Conservation (phyloP, 169 alveolate genomes). For the Cryptosporidium canis region DNA sequence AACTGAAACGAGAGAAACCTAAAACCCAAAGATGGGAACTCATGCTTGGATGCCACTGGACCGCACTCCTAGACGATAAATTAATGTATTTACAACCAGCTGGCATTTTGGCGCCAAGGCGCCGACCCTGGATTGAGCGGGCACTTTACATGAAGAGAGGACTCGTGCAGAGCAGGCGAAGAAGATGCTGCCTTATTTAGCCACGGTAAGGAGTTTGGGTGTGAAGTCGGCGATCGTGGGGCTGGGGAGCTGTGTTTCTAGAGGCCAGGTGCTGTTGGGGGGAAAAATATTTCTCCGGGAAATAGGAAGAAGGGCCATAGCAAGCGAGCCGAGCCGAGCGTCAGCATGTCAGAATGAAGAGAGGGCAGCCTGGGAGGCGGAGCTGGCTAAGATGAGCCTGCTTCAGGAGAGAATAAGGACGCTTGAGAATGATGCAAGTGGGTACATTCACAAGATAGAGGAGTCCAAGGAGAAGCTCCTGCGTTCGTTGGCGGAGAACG, state of each 20-base stretch:
- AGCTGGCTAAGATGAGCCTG: neutral
- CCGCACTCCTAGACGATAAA: neutral
- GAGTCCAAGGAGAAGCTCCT: slow-evolving; percentile 65
- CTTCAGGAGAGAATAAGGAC: slow-evolving; percentile 48
- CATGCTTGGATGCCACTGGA: too few species aligned
- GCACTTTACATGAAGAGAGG: neutral
- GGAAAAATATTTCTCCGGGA: neutral
- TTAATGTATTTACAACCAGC: neutral
- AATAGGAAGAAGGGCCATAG: neutral
- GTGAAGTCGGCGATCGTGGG: neutral
- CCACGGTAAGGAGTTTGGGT: neutral
- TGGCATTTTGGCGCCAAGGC: neutral
- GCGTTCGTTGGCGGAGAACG: slow-evolving; percentile 74
- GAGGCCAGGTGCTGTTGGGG: neutral
- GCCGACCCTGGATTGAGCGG: neutral
- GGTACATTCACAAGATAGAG: slow-evolving; percentile 13
- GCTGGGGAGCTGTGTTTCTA: neutral
- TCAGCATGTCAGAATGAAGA: neutral
- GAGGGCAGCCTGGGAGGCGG: neutral
- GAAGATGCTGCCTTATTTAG: neutral
- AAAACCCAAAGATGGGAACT: too few species aligned
- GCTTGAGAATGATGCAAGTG: slow-evolving; percentile 27
- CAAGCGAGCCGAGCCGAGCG: neutral
- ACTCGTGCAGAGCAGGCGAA: neutral
- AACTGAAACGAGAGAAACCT: too few species aligned